Base-by-base conservation (phyloP, 495 filamentous ascomycete genomes). In the Poronia punctata region DNA sequence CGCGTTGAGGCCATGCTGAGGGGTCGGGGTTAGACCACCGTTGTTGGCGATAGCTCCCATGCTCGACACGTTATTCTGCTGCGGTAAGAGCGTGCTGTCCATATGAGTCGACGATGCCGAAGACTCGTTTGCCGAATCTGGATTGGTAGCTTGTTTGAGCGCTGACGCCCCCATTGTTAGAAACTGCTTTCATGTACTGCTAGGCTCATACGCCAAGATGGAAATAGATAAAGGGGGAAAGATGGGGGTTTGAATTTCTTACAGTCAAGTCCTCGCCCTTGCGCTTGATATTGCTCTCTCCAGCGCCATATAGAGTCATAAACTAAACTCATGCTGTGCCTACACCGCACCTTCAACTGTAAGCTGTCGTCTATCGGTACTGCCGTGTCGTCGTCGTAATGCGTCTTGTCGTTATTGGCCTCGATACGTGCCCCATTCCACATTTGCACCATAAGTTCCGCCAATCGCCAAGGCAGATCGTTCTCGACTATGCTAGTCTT, bases 291-390 rank as follows among this genome's bases (percentile, higher is more conserved):
- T 59, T 88, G 83, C 54, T 93, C 86, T 42, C 88, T 73, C 88
- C 88, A 96, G 38, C 87, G 79, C 87, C 87, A 94, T 17, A 93
- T 86, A 3, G 83, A 87, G 62, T 96, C 88, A 57, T 83, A 95
- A 2, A 96, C 83, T 5, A 94, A 69, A 49, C 84, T 90, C 83
- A 96, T 89, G 60, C 86, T 93, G 76, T 90, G 88, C 7, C 88
- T 76, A 53, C 86, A 92, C 40, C 86, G 77, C 4, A 95, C 86
- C 60, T 87, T 89, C 11, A 96, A 68, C 61, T 88, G 80, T 34
- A 96, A 57, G 24, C 70, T 80, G 67, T 84, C 83, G 54, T 94
- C 86, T 9, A 76, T 67, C 27, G 57, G 58, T 19, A 64, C 57
- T 12, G 57, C 47, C 20, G 49, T 50, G 36, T 70, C 61, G 27